These are phyloP conservation scores for Curvularia verruculosa DNA, from an alignment of 2,329 filamentous ascomycete species.

Conservation along the genomic window DNA sequence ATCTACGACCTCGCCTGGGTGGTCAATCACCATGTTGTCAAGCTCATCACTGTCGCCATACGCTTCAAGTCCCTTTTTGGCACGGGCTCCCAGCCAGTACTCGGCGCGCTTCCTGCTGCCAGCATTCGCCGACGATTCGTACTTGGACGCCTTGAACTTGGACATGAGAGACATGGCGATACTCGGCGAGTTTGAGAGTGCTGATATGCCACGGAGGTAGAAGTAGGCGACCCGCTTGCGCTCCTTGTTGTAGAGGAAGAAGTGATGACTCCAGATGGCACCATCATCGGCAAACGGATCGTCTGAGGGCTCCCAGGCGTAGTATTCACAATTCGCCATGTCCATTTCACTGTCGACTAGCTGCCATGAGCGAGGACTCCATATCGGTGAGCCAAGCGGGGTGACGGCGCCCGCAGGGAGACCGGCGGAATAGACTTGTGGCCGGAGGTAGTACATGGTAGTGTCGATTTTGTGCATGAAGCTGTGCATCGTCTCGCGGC, in stretches of 20 bases:
- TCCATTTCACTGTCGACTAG: slow-evolving; percentile 94
- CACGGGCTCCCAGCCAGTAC: slow-evolving; percentile 82
- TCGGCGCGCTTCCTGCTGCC: slow-evolving; percentile 79
- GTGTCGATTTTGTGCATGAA: slow-evolving; percentile 88
- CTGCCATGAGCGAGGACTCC: slow-evolving; percentile 91
- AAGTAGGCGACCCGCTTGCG: slow-evolving; percentile 93
- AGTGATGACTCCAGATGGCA: slow-evolving; percentile 93
- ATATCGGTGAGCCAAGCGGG: slow-evolving; percentile 63
- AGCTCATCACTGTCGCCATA: slow-evolving; percentile 55
- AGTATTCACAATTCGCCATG: slow-evolving; percentile 84
- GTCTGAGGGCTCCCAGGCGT: slow-evolving; percentile 86
- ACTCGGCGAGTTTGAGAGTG: slow-evolving; percentile 68
- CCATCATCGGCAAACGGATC: slow-evolving; percentile 93
- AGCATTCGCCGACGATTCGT: slow-evolving; percentile 56
- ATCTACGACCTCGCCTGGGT: slow-evolving; percentile 48
- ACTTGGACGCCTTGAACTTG: slow-evolving; percentile 52
- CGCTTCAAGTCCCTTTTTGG: slow-evolving; percentile 53
- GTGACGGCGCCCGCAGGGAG: slow-evolving; percentile 56
- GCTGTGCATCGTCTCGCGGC: slow-evolving; percentile 76
- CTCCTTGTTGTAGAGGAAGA: slow-evolving; percentile 96
- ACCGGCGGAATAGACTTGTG: slow-evolving; percentile 55
- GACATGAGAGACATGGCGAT: slow-evolving; percentile 44
- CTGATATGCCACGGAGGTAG: slow-evolving; percentile 86
- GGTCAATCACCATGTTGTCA: slow-evolving; percentile 48
- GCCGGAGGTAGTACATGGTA: slow-evolving; percentile 84